A percentile compares a stretch with the other conserved stretches of the same genome.
These are phyloP conservation scores for Fusarium redolens DNA, from an alignment of 2,329 filamentous ascomycete genomes.

Conservation along the genomic window DNA sequence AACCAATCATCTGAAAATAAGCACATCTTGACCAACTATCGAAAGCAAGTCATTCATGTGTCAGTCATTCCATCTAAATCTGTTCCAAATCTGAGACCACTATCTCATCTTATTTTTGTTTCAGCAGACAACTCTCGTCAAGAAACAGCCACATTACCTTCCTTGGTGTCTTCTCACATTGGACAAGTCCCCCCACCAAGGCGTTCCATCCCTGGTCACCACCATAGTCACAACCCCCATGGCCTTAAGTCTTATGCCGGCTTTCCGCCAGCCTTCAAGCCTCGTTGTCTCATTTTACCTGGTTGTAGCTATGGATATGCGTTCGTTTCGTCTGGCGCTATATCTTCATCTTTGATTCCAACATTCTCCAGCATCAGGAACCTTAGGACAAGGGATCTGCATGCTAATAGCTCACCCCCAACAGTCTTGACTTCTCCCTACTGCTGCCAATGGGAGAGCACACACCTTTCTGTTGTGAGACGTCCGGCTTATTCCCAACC, in stretches of 20 bases:
- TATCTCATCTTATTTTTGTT: neutral
- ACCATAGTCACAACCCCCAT: constrained; percentile 10
- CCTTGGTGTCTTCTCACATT: constrained; percentile 14
- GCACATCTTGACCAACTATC: constrained; percentile 3
- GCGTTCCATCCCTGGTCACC: constrained; percentile 17
- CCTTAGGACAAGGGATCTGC: neutral
- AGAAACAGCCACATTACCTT: neutral
- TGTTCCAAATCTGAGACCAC: neutral
- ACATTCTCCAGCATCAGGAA: constrained; percentile 20
- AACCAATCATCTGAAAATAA: constrained; percentile 19
- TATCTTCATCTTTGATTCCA: constrained; percentile 2
- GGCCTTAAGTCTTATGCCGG: neutral
- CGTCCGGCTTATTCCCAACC: constrained; percentile 7
- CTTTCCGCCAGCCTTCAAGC: constrained; percentile 23
- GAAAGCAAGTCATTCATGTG: constrained; percentile 2
- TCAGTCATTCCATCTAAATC: neutral
- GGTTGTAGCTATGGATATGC: neutral
- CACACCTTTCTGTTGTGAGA: neutral
- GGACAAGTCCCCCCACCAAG: constrained; percentile 13
- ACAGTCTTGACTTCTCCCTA: neutral
- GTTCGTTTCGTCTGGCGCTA: neutral
- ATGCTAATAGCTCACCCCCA: neutral
- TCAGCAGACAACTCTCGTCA: neutral
- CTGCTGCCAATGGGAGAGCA: neutral
- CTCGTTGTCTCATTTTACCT: constrained; percentile 8